A percentile compares a stretch with the other conserved stretches of the same genome.
Conservation (phyloP, 257 asterid species). For the Plectranthus barbatus region DNA sequence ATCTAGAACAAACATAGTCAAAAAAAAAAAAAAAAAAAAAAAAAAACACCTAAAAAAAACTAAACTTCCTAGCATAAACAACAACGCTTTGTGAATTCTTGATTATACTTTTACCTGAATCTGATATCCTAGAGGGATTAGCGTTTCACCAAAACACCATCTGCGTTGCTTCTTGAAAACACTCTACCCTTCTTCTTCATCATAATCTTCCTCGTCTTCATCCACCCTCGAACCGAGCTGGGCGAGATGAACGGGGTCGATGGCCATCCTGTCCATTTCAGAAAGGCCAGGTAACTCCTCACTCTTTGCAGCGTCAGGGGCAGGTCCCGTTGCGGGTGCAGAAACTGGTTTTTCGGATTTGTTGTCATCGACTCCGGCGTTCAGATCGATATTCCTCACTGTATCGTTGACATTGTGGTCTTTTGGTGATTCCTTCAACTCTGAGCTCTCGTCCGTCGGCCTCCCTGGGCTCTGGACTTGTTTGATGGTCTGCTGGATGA, state of each 20-base stretch:
- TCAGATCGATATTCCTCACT: conserved; percentile 32
- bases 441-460: conserved; percentile 25
- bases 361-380: conserved; percentile 29
- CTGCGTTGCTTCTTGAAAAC: conserved; percentile 4
- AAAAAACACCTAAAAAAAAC: neutral
- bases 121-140: conserved; percentile 18
- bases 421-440: conserved; percentile 28
- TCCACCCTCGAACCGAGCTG: conserved; percentile 41
- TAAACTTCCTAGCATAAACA: conserved; percentile 4
- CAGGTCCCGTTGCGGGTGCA: conserved; percentile 7
- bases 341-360: conserved; percentile 23
- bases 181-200: conserved; percentile 50
- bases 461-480: conserved; percentile 31
- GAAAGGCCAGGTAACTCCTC: conserved; percentile 46
- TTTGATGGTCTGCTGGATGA: conserved; percentile 19
- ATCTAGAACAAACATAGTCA: neutral
- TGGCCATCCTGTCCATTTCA: conserved; percentile 61
- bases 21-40: neutral
- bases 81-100: neutral
- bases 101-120: neutral
- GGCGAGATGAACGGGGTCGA: conserved; percentile 57
- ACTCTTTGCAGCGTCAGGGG: conserved; percentile 23
- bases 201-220: conserved; percentile 72
- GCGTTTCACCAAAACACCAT: neutral
- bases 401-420: conserved; percentile 27